Conservation (phyloP, 345 rosid species). For the Eucalyptus shirleyi region DNA sequence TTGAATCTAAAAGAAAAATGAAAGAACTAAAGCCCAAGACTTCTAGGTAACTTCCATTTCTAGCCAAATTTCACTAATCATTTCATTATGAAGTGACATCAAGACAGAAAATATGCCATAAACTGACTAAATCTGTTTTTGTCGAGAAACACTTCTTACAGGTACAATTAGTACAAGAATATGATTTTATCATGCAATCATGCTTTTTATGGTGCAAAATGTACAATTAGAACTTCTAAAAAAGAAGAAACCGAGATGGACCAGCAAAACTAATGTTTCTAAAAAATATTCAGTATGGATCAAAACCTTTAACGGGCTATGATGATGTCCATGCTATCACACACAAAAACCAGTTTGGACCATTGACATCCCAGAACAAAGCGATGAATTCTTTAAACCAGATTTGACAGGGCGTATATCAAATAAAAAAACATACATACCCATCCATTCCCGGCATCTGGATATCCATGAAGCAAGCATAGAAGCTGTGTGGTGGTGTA, state of each 20-base stretch:
- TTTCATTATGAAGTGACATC: not conserved
- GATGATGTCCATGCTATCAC: not conserved
- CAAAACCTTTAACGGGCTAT: not conserved
- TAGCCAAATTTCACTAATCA: not conserved
- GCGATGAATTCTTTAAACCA: not conserved
- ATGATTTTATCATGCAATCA: not conserved
- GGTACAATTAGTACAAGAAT: not conserved
- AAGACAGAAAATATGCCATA: not conserved
- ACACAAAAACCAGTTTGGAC: not conserved
- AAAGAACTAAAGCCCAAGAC: not conserved
- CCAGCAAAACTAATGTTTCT: not conserved
- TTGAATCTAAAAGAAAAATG: not conserved
- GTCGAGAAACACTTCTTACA: not conserved
- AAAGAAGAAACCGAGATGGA: not conserved
- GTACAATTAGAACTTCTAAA: not conserved
- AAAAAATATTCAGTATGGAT: not conserved
- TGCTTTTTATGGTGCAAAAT: not conserved
- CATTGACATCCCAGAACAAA: not conserved
- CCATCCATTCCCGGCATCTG: constrained; percentile 99
- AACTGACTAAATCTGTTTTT: not conserved
- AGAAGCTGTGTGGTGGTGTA: constrained; percentile 69
- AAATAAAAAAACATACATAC: constrained; percentile 19
- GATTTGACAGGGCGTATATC: not conserved
- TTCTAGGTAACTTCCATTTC: not conserved
- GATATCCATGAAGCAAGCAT: constrained; percentile 99